A percentile compares a stretch with the other conserved stretches of the same genome.
phyloP scores from a whole-genome alignment of 306 rosid species.

The Biancaea sappan region DNA sequence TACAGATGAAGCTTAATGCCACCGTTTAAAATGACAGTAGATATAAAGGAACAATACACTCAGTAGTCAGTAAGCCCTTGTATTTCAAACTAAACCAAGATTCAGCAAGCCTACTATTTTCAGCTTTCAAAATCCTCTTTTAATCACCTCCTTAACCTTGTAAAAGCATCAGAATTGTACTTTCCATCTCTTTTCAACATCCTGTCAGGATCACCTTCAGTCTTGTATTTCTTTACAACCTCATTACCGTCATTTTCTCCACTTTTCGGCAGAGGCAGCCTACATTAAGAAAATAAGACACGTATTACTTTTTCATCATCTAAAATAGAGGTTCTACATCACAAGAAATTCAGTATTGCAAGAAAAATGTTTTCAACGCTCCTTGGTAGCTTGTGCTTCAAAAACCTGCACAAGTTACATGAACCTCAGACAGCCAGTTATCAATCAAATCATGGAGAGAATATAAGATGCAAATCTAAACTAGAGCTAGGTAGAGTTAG shows the following conservation, averaged over 20 bases:
- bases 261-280: constrained; percentile 27
- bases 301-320: constrained; percentile 39
- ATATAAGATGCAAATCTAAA: constrained; percentile 31
- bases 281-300: constrained; percentile 25
- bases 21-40: constrained; percentile 18
- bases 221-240: neutral
- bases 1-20: constrained; percentile 15
- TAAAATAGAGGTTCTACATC: constrained; percentile 18
- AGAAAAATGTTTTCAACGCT: constrained; percentile 41
- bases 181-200: constrained; percentile 9
- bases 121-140: constrained; percentile 8
- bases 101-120: constrained; percentile 12
- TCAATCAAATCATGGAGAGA: constrained; percentile 34
- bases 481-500: constrained; percentile 32
- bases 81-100: constrained; percentile 8
- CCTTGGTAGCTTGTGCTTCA: constrained; percentile 55
- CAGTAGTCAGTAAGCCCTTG: neutral
- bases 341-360: constrained; percentile 34
- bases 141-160: neutral
- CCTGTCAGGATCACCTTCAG: neutral
- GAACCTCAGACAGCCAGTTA: constrained; percentile 43
- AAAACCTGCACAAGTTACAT: constrained; percentile 70
- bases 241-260: constrained; percentile 22
- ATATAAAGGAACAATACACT: neutral
- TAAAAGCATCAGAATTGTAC: constrained; percentile 18